Conservation (phyloP, 2,329 filamentous ascomycete genomes). For the Cytospora piceae region DNA sequence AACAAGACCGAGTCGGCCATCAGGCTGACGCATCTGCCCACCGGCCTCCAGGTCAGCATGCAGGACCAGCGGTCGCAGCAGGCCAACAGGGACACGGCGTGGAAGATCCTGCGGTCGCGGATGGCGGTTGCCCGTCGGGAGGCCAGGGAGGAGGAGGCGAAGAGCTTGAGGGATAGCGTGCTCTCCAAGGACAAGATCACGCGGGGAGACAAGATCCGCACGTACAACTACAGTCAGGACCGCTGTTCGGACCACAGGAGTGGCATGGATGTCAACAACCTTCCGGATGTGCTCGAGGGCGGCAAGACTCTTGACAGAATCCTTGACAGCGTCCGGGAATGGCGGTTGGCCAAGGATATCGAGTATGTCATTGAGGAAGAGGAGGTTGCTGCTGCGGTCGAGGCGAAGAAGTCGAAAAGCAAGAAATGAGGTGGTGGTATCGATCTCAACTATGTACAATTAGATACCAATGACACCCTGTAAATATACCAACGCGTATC, state of each 20-base stretch:
- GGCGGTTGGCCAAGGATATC: conserved; percentile 77
- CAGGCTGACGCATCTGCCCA: conserved; percentile 87
- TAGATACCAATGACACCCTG: conserved; percentile 13
- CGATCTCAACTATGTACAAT: conserved; percentile 3
- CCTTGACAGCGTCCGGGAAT: conserved; percentile 77
- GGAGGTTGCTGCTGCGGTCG: conserved; percentile 48
- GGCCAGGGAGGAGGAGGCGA: conserved; percentile 79
- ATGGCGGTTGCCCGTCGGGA: conserved; percentile 81
- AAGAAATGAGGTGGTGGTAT: conserved; percentile 29
- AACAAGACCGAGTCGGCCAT: conserved; percentile 98
- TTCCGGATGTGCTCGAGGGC: conserved; percentile 79
- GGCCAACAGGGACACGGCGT: conserved; percentile 85
- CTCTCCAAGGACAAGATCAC: conserved; percentile 82
- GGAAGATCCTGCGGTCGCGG: conserved; percentile 80
- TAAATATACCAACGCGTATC: neutral
- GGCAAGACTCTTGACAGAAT: conserved; percentile 71
- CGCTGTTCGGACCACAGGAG: conserved; percentile 88
- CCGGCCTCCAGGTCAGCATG: conserved; percentile 84
- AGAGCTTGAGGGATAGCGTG: conserved; percentile 74
- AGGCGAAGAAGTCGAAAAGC: conserved; percentile 30
- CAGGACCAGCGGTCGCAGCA: conserved; percentile 92
- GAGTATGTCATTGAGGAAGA: conserved; percentile 69
- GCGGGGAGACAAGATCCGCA: conserved; percentile 89
- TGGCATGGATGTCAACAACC: conserved; percentile 76
- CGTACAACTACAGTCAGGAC: conserved; percentile 79